Percentiles rank a stretch among this genome's conserved stretches.
Conservation (phyloP, 345 rosid species). For the Excoecaria agallocha region DNA sequence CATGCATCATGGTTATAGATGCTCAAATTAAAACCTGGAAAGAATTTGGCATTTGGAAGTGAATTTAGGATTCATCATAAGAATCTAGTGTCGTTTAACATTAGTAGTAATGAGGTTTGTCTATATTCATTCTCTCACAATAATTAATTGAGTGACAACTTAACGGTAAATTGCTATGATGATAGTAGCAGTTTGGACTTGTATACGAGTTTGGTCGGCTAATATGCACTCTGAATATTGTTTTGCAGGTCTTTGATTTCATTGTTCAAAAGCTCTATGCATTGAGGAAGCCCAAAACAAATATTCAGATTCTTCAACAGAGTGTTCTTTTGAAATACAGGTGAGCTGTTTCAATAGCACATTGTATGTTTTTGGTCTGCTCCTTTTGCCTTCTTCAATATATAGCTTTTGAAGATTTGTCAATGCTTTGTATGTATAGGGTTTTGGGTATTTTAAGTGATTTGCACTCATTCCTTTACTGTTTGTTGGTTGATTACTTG, state of each 20-base stretch:
- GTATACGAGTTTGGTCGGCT: not conserved
- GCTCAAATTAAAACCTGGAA: not conserved
- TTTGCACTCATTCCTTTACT: not conserved
- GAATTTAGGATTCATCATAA: not conserved
- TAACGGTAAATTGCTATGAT: no score
- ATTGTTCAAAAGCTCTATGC: conserved; percentile 96
- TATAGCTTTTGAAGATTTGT: not conserved
- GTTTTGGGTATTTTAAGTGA: not conserved
- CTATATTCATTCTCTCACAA: not conserved
- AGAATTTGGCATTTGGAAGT: not conserved
- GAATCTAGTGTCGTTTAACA: not conserved
- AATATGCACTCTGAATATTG: not conserved
- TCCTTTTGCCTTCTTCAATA: not conserved
- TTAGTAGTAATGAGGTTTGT: not conserved
- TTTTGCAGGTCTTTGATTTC: conserved; percentile 86
- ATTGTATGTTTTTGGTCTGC: not conserved
- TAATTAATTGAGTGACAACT: no score
- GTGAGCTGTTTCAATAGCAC: conserved; percentile 44
- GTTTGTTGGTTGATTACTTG: not conserved
- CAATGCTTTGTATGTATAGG: no score
- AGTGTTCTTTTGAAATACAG: conserved; percentile 92
- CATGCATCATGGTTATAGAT: not conserved
- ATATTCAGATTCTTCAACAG: conserved; percentile 97
- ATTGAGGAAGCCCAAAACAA: conserved; percentile 96
- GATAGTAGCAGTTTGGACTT: not conserved